Conservation (phyloP, 371 early-diverging fungal species). For the Mucor lusitanicus region DNA sequence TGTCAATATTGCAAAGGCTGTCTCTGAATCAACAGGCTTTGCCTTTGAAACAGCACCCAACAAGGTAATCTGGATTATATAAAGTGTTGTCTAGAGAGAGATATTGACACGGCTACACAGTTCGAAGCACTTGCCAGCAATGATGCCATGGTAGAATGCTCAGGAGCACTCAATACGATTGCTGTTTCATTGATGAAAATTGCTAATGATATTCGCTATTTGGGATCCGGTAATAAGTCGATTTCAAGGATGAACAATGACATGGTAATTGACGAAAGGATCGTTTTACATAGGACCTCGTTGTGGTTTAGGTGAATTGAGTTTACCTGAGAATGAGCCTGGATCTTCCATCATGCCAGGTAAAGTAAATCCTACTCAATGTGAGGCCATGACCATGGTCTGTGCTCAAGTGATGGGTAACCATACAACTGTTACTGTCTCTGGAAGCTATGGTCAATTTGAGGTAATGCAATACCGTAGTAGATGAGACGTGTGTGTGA, state of each 20-base stretch:
- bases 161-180: conserved; percentile 89
- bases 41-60: conserved; percentile 94
- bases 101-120: conserved; percentile 20
- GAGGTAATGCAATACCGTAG: conserved; percentile 59
- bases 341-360: conserved; percentile 99
- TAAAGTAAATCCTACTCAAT: conserved; percentile 96
- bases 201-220: conserved; percentile 94
- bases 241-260: neutral
- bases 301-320: conserved; percentile 94
- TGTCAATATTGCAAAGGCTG: conserved; percentile 79
- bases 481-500: neutral
- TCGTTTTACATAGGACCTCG: conserved; percentile 58
- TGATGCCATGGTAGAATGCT: conserved; percentile 95
- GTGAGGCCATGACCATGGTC: conserved; percentile 98
- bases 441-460: conserved; percentile 95
- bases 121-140: conserved; percentile 97
- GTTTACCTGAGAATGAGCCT: conserved; percentile 96
- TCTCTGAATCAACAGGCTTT: conserved; percentile 75
- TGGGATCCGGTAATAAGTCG: conserved; percentile 75
- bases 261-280: neutral
- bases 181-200: conserved; percentile 97
- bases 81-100: neutral
- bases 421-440: conserved; percentile 85
- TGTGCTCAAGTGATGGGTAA: conserved; percentile 98
- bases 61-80: conserved; percentile 54